Evolutionary conservation across 768 basidiomycete species (phyloP).

Genomic region (Suillus luteus): DNA sequence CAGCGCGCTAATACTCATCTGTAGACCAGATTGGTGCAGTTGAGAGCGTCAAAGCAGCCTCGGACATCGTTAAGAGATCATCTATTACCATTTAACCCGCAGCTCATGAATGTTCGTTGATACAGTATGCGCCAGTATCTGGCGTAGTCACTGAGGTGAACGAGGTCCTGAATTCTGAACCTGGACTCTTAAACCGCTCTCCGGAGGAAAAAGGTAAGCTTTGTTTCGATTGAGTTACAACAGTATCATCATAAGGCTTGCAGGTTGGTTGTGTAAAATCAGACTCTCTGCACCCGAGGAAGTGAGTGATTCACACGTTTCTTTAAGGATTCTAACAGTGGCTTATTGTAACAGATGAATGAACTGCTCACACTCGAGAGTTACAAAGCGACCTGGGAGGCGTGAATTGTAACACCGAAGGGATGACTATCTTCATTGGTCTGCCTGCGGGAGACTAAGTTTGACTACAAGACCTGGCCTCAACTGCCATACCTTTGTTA

Average conservation of each 20-base stretch:
- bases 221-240: not conserved
- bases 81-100: conserved; percentile 7
- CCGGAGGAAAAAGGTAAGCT: conserved; percentile 77
- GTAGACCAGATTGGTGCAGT: conserved; percentile 87
- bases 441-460: not conserved
- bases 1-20: conserved; percentile 6
- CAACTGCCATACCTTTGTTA: conserved; percentile 24
- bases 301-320: conserved; percentile 43
- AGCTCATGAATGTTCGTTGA: conserved; percentile 15
- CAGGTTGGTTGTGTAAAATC: conserved; percentile 98
- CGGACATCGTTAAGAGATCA: conserved; percentile 73
- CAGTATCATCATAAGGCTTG: not conserved
- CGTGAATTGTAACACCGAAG: conserved; percentile 22
- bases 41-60: conserved; percentile 95
- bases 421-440: not conserved
- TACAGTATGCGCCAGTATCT: conserved; percentile 89
- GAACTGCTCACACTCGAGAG: conserved; percentile 69
- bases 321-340: conserved; percentile 3
- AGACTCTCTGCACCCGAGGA: conserved; percentile 75
- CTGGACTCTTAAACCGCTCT: conserved; percentile 86
- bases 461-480: conserved; percentile 21
- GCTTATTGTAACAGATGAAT: conserved; percentile 52
- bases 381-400: conserved; percentile 67
- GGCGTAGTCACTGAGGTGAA: conserved; percentile 85
- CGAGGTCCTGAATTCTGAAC: conserved; percentile 60